Conservation (phyloP, 352 stramenopile species). For the Aphanomyces astaci region DNA sequence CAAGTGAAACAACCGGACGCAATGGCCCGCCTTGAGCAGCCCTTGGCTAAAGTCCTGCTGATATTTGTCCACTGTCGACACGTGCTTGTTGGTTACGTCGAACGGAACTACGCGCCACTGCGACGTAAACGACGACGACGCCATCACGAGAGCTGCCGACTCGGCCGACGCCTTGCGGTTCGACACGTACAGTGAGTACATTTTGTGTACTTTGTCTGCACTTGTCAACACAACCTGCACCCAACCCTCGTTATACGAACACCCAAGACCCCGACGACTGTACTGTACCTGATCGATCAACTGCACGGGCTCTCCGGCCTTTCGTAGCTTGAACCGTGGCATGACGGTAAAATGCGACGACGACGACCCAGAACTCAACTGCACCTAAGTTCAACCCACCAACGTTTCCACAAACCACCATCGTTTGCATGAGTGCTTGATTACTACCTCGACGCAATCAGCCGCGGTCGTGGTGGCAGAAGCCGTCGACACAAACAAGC, state of each 20-base stretch:
- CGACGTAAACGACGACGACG: conserved; percentile 47
- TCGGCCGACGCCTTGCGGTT: conserved; percentile 37
- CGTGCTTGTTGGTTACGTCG: conserved; percentile 27
- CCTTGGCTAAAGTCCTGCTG: conserved; percentile 24
- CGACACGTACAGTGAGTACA: conserved; percentile 54
- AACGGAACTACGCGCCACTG: conserved; percentile 52
- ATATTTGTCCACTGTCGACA: conserved; percentile 10
- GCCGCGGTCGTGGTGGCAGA: conserved; percentile 41
- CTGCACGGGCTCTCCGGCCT: conserved; percentile 53
- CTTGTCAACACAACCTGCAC: not conserved
- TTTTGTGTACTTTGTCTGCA: conserved; percentile 22
- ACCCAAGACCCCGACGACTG: not conserved
- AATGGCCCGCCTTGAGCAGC: conserved; percentile 32
- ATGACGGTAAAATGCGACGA: conserved; percentile 45
- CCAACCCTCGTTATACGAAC: not conserved
- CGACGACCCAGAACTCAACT: conserved; percentile 37
- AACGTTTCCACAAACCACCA: not conserved
- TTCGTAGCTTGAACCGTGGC: conserved; percentile 55
- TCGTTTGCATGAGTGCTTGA: no score
- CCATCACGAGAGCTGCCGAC: conserved; percentile 36
- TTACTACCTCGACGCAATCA: conserved; percentile 35
- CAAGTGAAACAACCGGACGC: conserved; percentile 54
- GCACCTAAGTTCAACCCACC: conserved; percentile 32
- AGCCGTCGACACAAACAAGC: conserved; percentile 34
- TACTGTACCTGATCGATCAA: conserved; percentile 50